Percentiles rank a stretch among this genome's conserved stretches.
Evolutionary conservation across 768 basidiomycete species (phyloP).

Genomic region (Panus rudis): DNA sequence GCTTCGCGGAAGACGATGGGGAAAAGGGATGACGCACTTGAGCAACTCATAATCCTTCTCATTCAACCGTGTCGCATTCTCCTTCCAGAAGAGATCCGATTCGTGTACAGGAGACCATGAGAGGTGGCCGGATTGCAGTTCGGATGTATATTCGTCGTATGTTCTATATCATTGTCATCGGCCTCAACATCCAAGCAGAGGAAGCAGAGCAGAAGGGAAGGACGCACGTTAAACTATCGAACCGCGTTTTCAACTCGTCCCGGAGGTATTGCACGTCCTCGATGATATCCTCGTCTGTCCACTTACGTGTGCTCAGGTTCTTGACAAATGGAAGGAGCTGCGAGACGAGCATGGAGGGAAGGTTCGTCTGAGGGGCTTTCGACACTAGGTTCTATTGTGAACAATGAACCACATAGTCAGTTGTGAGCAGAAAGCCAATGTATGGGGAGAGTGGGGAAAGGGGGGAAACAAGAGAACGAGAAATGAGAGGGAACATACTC

Average conservation of each 20-base stretch:
- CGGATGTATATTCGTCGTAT: slow-evolving; percentile 93
- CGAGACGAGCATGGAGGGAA: slow-evolving; percentile 88
- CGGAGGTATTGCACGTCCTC: slow-evolving; percentile 87
- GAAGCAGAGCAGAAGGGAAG: neutral
- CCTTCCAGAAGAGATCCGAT: slow-evolving; percentile 96
- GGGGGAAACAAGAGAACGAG: neutral
- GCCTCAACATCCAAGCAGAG: neutral
- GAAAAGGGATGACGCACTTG: slow-evolving; percentile 43
- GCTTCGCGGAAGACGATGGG: neutral
- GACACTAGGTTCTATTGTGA: slow-evolving; percentile 91
- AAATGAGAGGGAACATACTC: slow-evolving; percentile 41
- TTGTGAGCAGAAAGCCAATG: neutral
- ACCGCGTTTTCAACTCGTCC: slow-evolving; percentile 78
- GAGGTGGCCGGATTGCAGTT: slow-evolving; percentile 82
- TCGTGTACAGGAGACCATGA: slow-evolving; percentile 97
- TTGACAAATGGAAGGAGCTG: slow-evolving; percentile 82
- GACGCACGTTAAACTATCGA: slow-evolving; percentile 85
- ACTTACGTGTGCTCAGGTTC: slow-evolving; percentile 78
- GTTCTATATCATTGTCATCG: slow-evolving; percentile 67
- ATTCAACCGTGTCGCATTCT: slow-evolving; percentile 82
- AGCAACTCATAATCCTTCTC: slow-evolving; percentile 80
- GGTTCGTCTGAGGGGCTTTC: slow-evolving; percentile 81
- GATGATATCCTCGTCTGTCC: slow-evolving; percentile 90
- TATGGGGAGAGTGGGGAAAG: neutral
- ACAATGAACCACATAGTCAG: slow-evolving; percentile 2